Evolutionary conservation across 2,329 filamentous ascomycete species (phyloP), one percentile per base, ranked within the genome.

Genomic region (Scopulariopsis brevicaulis): DNA sequence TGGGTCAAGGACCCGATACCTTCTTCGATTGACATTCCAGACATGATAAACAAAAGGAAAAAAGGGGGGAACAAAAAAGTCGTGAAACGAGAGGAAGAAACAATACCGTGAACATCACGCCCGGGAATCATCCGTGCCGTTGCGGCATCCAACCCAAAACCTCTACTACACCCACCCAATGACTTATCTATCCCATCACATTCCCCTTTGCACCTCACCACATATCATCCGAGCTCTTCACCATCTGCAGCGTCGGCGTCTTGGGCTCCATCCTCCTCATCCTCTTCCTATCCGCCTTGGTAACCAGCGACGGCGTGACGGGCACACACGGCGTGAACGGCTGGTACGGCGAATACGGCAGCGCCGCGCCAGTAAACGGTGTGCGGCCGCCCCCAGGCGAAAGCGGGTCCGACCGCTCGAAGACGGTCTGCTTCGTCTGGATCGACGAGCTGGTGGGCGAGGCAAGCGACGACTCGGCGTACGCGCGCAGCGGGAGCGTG

Each of bases 301-400:
- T 89, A 18, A 89, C 83, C 53, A 93, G 72, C 22, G 82, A 83
- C n/a, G 89, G 87, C 34, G 89, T 91, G 54, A 92, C 82, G 1
- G 89, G 89, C 55, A 90, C 79, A 54, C 89, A 76, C 1, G 88
- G 87, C 7, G 85, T 87, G 67, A 85, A 89, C 0, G 89, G 89
- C 74, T 92, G 89, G 64, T 92, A 93, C 0, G 89, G 87, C 58
- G 82, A 84, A 69, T 92, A 92, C 1, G 88, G 88, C 24, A 85
- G 80, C 1, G 82, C 77, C 24, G 75, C 77, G 4, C 80, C 82
- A 1, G 79, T 83, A 68, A 75, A 81, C 0, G 87, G 88, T 2
- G 83, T 86, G 20, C 46, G 80, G 25, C 82, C 74, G 1, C 79
- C 81, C 0, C 71, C 71, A 2, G 84, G 83, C 3, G 81, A 82